These are phyloP conservation scores for Salvia sclarea DNA, from an alignment of 305 asterid species.

Conservation along the genomic window DNA sequence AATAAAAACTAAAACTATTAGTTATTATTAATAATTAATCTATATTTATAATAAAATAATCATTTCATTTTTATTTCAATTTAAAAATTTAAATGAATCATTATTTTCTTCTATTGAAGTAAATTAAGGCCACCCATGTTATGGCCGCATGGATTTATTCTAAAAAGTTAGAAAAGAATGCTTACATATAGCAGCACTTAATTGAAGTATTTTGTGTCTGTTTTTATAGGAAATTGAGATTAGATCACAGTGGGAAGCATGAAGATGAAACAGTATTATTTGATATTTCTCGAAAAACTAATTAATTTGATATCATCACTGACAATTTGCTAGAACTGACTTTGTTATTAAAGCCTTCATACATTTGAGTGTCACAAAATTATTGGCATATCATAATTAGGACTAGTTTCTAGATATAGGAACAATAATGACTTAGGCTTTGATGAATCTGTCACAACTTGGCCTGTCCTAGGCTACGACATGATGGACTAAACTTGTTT, in stretches of 20 bases:
- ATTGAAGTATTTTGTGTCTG: not conserved
- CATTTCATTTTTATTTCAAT: too few relatives aligned
- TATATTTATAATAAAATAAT: too few relatives aligned
- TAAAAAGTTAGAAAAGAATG: too few relatives aligned
- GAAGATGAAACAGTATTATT: conserved; percentile 1
- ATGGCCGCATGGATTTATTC: too few relatives aligned
- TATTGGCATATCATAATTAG: conserved; percentile 10
- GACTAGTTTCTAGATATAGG: conserved; percentile 21
- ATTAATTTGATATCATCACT: not conserved
- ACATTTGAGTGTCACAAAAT: not conserved
- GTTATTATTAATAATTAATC: too few relatives aligned
- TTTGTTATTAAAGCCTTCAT: not conserved
- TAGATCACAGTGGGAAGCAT: conserved; percentile 21
- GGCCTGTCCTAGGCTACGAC: not conserved
- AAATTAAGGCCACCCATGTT: too few relatives aligned
- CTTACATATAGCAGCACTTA: too few relatives aligned
- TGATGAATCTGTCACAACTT: conserved; percentile 17
- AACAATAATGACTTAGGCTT: conserved; percentile 8
- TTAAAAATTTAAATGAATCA: too few relatives aligned
- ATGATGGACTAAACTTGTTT: not conserved
- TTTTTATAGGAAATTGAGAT: not conserved
- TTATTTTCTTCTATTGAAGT: too few relatives aligned
- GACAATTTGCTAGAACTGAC: not conserved
- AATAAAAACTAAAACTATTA: too few relatives aligned
- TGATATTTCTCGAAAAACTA: not conserved